A percentile compares a stretch with the other conserved stretches of the same genome.
These are phyloP conservation scores for Aspergillus latus DNA, from an alignment of 2,329 filamentous ascomycete species.

Conservation along the genomic window DNA sequence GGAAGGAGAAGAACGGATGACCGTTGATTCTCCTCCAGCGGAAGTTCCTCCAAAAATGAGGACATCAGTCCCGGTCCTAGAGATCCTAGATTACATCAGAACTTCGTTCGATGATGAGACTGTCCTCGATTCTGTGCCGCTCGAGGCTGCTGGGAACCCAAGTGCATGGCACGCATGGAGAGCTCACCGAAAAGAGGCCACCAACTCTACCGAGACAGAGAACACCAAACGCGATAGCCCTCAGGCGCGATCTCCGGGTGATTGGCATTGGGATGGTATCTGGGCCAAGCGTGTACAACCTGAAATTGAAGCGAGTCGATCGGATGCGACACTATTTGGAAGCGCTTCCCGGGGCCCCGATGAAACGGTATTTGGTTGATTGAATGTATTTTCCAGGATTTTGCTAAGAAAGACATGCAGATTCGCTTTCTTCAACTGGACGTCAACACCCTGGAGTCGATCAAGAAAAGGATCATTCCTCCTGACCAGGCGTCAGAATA, in stretches of 20 bases:
- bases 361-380: constrained; percentile 61
- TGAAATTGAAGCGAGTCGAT: constrained; percentile 72
- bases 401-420: constrained; percentile 27
- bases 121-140: constrained; percentile 74
- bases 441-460: constrained; percentile 29
- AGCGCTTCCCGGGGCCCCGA: constrained; percentile 58
- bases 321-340: constrained; percentile 78
- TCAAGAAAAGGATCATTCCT: constrained; percentile 40
- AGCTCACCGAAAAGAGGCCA: constrained; percentile 58
- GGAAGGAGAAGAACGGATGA: background rate
- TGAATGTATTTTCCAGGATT: background rate
- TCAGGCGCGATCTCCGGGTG: constrained; percentile 62
- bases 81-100: constrained; percentile 76
- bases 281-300: constrained; percentile 88
- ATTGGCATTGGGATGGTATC: constrained; percentile 98
- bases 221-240: constrained; percentile 48
- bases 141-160: constrained; percentile 82
- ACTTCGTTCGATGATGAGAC: constrained; percentile 76
- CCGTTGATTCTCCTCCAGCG: constrained; percentile 4
- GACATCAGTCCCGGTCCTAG: constrained; percentile 57
- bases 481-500: constrained; percentile 25
- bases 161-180: constrained; percentile 95
- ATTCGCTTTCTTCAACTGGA: constrained; percentile 44
- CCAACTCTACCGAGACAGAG: constrained; percentile 14
- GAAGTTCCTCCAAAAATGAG: constrained; percentile 27